Evolutionary conservation across 225 moss, liverwort and hornwort genomes (phyloP), one percentile per base, ranked within the genome.

Genomic region (Neckera pumila): DNA sequence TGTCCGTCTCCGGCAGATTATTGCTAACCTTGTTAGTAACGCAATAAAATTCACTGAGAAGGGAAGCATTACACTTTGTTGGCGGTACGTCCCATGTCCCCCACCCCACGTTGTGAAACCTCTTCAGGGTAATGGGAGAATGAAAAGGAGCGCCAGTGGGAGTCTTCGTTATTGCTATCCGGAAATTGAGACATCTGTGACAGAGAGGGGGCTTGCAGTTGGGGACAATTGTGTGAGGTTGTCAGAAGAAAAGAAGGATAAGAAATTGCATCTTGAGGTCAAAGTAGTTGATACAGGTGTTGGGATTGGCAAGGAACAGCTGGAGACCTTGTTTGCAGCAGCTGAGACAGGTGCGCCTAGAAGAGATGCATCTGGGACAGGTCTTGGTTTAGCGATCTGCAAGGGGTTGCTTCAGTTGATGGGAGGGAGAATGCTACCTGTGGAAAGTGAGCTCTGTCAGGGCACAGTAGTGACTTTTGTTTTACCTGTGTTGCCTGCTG

Each of bases 1-100:
- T 88, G 96, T 98, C 51, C 96, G 96, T 54, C 95, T 98, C 30
- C 96, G 98, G 51, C 98, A 98, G 92, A 93, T 97, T 61, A 78
- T 98, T 65, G 43, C 89, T 9, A 97, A 97, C 75, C 88, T 98
- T 84, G 93, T 98, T 30, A 97, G 93, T 85, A 98, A 98, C 87
- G 95, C 96, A 23, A 90, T 98, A 12, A 97, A 96, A 62, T 98
- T 96, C 80, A 98, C 98, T 2, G 93, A 95, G 64, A 88, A 89
- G 17, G 97, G 98, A 38, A 81, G 85, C 31, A 89, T 98, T 20
- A 83, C 88, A 51, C 86, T 98, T 33, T 88, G 92, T 30, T 97
- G 96, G 95, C 91, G 94, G 72, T 97, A 94, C 84, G 89, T 95
- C 23, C 86, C 94, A 19, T 91, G 95, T 57, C 94, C 90, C 81